Conservation (phyloP, 2,329 filamentous ascomycete species). For the Ophiostoma montium region DNA sequence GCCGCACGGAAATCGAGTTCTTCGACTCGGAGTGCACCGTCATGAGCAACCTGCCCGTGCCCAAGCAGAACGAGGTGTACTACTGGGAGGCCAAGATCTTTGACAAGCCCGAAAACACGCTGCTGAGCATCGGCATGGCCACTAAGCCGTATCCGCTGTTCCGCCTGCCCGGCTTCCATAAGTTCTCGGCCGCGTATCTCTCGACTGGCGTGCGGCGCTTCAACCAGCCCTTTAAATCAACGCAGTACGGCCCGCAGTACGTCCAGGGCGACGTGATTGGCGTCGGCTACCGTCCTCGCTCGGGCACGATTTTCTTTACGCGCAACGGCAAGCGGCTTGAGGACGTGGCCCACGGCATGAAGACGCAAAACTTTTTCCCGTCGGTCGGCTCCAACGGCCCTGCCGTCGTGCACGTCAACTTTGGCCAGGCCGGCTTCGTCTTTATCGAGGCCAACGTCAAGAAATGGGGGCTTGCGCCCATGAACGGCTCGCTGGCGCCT, state of each 20-base stretch:
- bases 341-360: slow-evolving; percentile 83
- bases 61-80: slow-evolving; percentile 98
- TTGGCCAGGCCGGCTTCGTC: slow-evolving; percentile 94
- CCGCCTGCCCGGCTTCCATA: slow-evolving; percentile 83
- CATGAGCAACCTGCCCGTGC: slow-evolving; percentile 89
- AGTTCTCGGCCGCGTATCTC: slow-evolving; percentile 80
- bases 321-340: slow-evolving; percentile 96
- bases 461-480: slow-evolving; percentile 96
- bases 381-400: slow-evolving; percentile 94
- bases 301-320: slow-evolving; percentile 93
- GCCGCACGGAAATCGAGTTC: slow-evolving; percentile 92
- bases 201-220: slow-evolving; percentile 76
- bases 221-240: slow-evolving; percentile 79
- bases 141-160: slow-evolving; percentile 97
- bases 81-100: slow-evolving; percentile 99
- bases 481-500: slow-evolving; percentile 86
- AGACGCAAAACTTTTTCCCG: slow-evolving; percentile 93
- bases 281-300: slow-evolving; percentile 86
- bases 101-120: slow-evolving; percentile 81
- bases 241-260: slow-evolving; percentile 67
- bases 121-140: slow-evolving; percentile 82
- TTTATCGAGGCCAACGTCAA: slow-evolving; percentile 99
- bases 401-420: slow-evolving; percentile 87
- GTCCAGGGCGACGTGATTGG: slow-evolving; percentile 94
- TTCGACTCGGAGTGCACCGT: slow-evolving; percentile 97